These are phyloP conservation scores for Agaricus sinodeliciosus DNA, from an alignment of 768 basidiomycete genomes.

Conservation along the genomic window DNA sequence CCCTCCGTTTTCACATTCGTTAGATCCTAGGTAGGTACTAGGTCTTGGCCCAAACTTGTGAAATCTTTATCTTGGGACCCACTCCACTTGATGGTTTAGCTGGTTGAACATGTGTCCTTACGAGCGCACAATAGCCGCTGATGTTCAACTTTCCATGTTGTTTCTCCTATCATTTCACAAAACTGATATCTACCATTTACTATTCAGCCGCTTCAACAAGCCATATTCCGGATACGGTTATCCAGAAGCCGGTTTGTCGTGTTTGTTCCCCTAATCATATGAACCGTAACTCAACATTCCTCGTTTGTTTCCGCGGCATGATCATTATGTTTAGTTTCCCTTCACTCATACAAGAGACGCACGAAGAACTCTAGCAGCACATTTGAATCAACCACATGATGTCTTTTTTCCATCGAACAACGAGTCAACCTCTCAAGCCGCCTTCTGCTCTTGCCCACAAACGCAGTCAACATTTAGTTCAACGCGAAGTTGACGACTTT, in stretches of 20 bases:
- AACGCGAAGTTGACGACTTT: conserved; percentile 55
- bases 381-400: conserved; percentile 32
- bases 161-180: conserved; percentile 16
- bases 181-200: conserved; percentile 25
- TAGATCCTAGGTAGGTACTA: conserved; percentile 42
- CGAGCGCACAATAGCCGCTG: conserved; percentile 28
- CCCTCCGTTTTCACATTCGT: conserved; percentile 63
- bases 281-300: conserved; percentile 1
- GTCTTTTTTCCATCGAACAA: conserved; percentile 46
- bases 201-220: conserved; percentile 22
- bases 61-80: background rate
- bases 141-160: conserved; percentile 13
- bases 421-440: conserved; percentile 36
- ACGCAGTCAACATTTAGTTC: conserved; percentile 36
- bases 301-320: background rate
- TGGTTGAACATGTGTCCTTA: conserved; percentile 16
- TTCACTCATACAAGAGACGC: conserved; percentile 23
- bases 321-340: conserved; percentile 29
- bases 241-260: conserved; percentile 24
- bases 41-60: conserved; percentile 5
- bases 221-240: conserved; percentile 19
- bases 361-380: conserved; percentile 40
- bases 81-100: conserved; percentile 9
- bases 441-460: conserved; percentile 43
- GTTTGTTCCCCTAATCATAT: conserved; percentile 9